Percentiles rank a stretch among this genome's conserved stretches.
phyloP scores from a whole-genome alignment of 306 rosid species.

The Medicago ruthenica region DNA sequence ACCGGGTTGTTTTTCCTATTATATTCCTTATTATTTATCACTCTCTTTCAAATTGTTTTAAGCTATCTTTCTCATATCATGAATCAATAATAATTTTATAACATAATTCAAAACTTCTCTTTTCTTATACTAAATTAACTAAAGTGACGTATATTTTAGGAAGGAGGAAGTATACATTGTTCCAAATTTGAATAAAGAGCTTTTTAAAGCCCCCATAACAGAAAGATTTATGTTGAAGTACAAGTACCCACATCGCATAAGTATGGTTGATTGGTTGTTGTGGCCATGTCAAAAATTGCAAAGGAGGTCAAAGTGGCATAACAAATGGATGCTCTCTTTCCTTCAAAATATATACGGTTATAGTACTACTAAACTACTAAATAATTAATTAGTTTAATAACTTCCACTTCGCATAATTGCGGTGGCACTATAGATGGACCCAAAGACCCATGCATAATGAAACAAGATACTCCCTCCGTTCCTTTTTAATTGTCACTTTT shows the following conservation, averaged over 20 bases:
- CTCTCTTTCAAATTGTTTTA: no score
- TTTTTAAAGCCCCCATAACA: not conserved
- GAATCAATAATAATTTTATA: no score
- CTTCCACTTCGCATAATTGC: not conserved
- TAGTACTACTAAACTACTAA: not conserved
- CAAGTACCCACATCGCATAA: not conserved
- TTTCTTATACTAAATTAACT: no score
- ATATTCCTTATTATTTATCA: no score
- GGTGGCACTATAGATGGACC: conserved; percentile 11
- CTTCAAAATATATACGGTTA: not conserved
- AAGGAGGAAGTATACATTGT: no score
- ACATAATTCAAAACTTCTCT: no score
- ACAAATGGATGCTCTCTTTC: not conserved
- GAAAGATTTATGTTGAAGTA: not conserved
- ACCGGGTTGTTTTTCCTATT: no score
- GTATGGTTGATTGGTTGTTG: not conserved
- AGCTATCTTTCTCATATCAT: no score
- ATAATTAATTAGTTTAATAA: not conserved
- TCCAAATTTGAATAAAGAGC: not conserved
- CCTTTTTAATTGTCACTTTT: no score
- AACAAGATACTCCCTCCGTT: no score
- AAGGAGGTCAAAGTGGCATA: conserved; percentile 12
- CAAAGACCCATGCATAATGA: conserved; percentile 19
- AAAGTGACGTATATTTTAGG: no score
- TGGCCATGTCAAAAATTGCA: conserved; percentile 8